A percentile compares a stretch with the other conserved stretches of the same genome.
Conservation (phyloP, 1,284 basidiomycete genomes). For the Trametes hirsuta region DNA sequence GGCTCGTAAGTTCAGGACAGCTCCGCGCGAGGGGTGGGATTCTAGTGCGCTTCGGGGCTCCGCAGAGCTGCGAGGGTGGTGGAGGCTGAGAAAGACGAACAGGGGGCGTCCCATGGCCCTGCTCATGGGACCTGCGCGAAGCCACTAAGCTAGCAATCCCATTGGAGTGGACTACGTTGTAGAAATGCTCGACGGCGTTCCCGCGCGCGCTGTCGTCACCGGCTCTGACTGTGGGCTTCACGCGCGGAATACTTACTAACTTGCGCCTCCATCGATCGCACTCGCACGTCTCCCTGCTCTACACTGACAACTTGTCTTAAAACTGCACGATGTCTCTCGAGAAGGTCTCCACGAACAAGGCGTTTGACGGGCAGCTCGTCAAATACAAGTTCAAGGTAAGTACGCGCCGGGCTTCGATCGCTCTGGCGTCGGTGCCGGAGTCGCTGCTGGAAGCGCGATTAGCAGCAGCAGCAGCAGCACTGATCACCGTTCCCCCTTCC, state of each 20-base stretch:
- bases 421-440: background rate
- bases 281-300: slow-evolving; percentile 1
- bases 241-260: background rate
- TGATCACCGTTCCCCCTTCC: slow-evolving; percentile 14
- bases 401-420: slow-evolving; percentile 32
- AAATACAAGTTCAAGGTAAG: slow-evolving; percentile 88
- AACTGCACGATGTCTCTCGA: slow-evolving; percentile 49
- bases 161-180: background rate
- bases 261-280: slow-evolving; percentile 1
- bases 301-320: background rate
- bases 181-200: background rate
- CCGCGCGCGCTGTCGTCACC: slow-evolving; percentile 10
- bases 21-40: background rate
- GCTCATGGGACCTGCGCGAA: slow-evolving; percentile 8
- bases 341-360: slow-evolving; percentile 77
- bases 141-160: background rate
- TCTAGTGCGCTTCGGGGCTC: slow-evolving; percentile 2
- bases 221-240: background rate
- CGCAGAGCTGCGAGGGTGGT: background rate
- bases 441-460: background rate
- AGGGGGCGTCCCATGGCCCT: slow-evolving; percentile 4
- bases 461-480: background rate
- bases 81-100: background rate
- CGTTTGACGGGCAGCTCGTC: slow-evolving; percentile 76
- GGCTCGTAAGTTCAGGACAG: background rate